phyloP scores from a whole-genome alignment of 2,329 filamentous ascomycete species.

The Sporothrix curviconia region DNA sequence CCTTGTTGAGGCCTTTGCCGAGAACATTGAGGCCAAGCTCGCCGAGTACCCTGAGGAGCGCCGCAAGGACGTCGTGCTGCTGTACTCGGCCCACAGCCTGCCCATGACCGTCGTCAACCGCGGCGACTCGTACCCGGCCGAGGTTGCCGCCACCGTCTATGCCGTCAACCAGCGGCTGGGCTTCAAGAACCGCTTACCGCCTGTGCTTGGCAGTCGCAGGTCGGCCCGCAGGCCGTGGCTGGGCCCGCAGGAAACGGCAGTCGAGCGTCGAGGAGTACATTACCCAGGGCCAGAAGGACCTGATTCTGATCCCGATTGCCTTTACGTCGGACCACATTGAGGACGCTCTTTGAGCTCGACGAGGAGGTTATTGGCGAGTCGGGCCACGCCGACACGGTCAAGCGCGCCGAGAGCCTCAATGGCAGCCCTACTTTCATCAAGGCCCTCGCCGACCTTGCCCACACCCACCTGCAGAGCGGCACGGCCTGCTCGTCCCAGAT shows the following conservation, averaged over 20 bases:
- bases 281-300: slow-evolving; percentile 81
- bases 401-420: slow-evolving; percentile 87
- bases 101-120: slow-evolving; percentile 97
- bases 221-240: slow-evolving; percentile 93
- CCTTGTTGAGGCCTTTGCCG: slow-evolving; percentile 83
- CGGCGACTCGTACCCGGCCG: slow-evolving; percentile 88
- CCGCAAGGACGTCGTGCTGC: slow-evolving; percentile 71
- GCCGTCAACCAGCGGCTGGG: slow-evolving; percentile 91
- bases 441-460: slow-evolving; percentile 81
- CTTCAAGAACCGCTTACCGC: slow-evolving; percentile 83
- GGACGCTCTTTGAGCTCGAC: slow-evolving; percentile 89
- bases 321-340: slow-evolving; percentile 99
- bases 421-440: slow-evolving; percentile 85
- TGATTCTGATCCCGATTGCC: slow-evolving; percentile 88
- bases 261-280: slow-evolving; percentile 84
- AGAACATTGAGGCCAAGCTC: slow-evolving; percentile 82
- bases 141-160: slow-evolving; percentile 92
- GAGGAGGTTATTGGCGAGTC: slow-evolving; percentile 90
- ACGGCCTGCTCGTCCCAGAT: slow-evolving; percentile 71
- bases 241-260: slow-evolving; percentile 85
- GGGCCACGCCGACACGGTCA: slow-evolving; percentile 69
- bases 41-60: slow-evolving; percentile 76
- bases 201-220: slow-evolving; percentile 97
- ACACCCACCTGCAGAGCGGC: slow-evolving; percentile 66
- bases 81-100: slow-evolving; percentile 93